Base-by-base conservation (phyloP, 371 early-diverging fungal species). In the Lichtheimia ramosa region DNA sequence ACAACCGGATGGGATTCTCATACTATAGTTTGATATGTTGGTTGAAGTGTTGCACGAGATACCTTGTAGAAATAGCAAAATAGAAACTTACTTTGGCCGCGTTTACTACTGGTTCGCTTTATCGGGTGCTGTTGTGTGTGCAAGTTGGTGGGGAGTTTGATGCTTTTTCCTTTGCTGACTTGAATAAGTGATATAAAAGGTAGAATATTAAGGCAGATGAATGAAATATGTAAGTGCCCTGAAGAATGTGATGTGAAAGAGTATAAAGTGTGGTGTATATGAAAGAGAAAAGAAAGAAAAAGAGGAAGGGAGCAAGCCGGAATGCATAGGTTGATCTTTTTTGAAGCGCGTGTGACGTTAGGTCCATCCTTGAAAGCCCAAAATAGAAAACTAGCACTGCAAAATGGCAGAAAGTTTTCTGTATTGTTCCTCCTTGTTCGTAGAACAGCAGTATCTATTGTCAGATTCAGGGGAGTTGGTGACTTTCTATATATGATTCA, bases 1-100 rank as follows among this genome's bases (percentile, higher is more conserved):
- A 24, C 79, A 78, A 27, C 79, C 79, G 23, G 79, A 78, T 21
- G 79, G 79, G 53, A 78, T 69, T 54, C 73, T 62, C 77, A 76
- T 76, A 10, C n/a, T 41, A 43, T 18, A 21, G 18, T 39, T 54
- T 46, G 12, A 13, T 10, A 43, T 18, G 21, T 18, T 46, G 46
- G 21, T 21, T 46, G 46, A 21, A 21, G 16, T 3, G 46, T 46
- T 46, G 18, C 46, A 46, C n/a, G 46, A 21, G 21, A 16, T 46
- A 46, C 21, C 5, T 6, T 10, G 10, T 21, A 46, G 5, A 46
- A 46, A 21, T 46, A 46, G 43, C 3, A 43, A n/a, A 43, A 18
- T 18, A n/a, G 18, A 43, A n/a, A 46, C 46, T 21, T 34, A 34
- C 34, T 34, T 34, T 34, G 34, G 34, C 34, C 34, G 34, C 34